phyloP scores from a whole-genome alignment of 495 filamentous ascomycete genomes.

The Parathielavia appendiculata region DNA sequence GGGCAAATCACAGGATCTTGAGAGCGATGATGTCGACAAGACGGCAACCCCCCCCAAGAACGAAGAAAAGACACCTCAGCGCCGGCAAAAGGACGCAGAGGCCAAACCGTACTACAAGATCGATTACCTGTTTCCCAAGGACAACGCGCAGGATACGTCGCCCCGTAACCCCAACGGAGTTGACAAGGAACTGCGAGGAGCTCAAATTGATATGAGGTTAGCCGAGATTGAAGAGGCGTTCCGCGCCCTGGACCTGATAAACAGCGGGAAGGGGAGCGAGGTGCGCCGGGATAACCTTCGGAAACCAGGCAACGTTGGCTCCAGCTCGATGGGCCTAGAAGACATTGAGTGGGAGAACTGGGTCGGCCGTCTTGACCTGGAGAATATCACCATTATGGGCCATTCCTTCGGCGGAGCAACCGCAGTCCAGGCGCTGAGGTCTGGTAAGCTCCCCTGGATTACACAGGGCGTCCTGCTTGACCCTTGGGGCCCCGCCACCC shows the following conservation, averaged over 20 bases:
- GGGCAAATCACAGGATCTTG: constrained; percentile 20
- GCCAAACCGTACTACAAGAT: constrained; percentile 33
- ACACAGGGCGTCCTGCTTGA: constrained; percentile 57
- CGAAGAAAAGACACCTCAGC: constrained; percentile 1
- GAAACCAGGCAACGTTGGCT: constrained; percentile 46
- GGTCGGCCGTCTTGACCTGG: constrained; percentile 40
- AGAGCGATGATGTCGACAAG: constrained; percentile 21
- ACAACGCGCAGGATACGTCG: constrained; percentile 37
- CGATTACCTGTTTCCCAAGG: constrained; percentile 43
- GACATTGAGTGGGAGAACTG: constrained; percentile 39
- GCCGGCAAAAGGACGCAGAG: constrained; percentile 2
- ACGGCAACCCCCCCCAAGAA: constrained; percentile 4
- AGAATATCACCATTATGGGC: constrained; percentile 55
- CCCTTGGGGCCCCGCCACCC: constrained; percentile 48
- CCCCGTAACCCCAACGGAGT: constrained; percentile 34
- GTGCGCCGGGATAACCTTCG: constrained; percentile 45
- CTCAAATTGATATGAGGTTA: constrained; percentile 57
- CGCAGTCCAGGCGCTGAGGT: constrained; percentile 53
- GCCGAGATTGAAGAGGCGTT: constrained; percentile 58
- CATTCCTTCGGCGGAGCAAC: constrained; percentile 65
- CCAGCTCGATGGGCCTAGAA: constrained; percentile 43
- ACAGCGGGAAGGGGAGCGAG: constrained; percentile 40
- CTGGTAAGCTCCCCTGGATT: constrained; percentile 47
- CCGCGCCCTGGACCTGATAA: constrained; percentile 50
- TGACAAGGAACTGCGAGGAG: constrained; percentile 43